Conservation (phyloP, 805 yeast species). For the Pichia gijzeniarum region DNA sequence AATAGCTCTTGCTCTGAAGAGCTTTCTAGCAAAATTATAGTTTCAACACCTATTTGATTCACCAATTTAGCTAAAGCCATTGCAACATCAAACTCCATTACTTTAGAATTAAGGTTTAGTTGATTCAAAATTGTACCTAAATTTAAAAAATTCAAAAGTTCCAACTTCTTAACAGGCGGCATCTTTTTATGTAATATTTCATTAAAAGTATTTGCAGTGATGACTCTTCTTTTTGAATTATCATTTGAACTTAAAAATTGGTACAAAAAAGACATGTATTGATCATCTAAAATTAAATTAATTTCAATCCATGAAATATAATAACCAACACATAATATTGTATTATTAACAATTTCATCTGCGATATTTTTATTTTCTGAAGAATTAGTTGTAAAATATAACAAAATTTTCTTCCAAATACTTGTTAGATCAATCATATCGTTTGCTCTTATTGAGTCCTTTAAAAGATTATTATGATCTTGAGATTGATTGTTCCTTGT, state of each 20-base stretch:
- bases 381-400: slow-evolving; percentile 25
- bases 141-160: slow-evolving; percentile 61
- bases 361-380: slow-evolving; percentile 17
- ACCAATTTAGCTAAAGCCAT: slow-evolving; percentile 71
- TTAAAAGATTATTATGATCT: slow-evolving; percentile 63
- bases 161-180: slow-evolving; percentile 51
- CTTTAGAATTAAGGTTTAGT: slow-evolving; percentile 34
- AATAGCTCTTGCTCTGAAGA: slow-evolving; percentile 29
- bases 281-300: slow-evolving; percentile 56
- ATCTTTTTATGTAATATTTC: slow-evolving; percentile 54
- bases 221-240: slow-evolving; percentile 41
- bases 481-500: slow-evolving; percentile 56
- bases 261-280: slow-evolving; percentile 51
- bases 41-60: slow-evolving; percentile 69
- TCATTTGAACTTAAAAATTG: slow-evolving; percentile 38
- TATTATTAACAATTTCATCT: slow-evolving; percentile 47
- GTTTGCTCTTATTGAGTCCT: slow-evolving; percentile 72
- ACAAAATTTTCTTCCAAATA: slow-evolving; percentile 61
- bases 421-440: slow-evolving; percentile 64
- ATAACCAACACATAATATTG: slow-evolving; percentile 66
- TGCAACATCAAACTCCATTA: slow-evolving; percentile 53
- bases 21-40: slow-evolving; percentile 60
- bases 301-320: slow-evolving; percentile 94
- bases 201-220: slow-evolving; percentile 49
- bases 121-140: slow-evolving; percentile 48